Conservation (phyloP, 768 basidiomycete species). For the Agaricus subrufescens region DNA sequence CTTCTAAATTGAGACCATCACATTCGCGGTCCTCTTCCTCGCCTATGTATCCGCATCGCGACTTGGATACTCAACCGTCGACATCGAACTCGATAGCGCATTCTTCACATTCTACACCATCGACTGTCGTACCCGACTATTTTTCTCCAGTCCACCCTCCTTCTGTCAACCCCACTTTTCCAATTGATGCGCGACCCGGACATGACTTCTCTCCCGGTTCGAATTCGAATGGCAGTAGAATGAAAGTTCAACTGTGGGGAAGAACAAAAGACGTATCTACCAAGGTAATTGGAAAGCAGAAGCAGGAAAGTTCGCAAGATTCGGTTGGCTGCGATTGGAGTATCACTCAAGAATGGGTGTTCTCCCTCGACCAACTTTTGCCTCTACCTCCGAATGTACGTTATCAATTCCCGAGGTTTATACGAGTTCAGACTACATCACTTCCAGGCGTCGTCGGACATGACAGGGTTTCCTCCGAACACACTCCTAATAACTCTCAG, state of each 20-base stretch:
- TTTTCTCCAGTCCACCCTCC: conserved; percentile 77
- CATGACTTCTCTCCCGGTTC: conserved; percentile 52
- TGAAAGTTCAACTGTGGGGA: conserved; percentile 56
- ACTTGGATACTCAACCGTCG: neutral
- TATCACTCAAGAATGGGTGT: conserved; percentile 61
- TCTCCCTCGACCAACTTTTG: conserved; percentile 53
- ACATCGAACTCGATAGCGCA: neutral
- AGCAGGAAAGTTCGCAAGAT: neutral
- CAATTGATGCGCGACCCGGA: conserved; percentile 46
- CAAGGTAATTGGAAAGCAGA: conserved; percentile 4
- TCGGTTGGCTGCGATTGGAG: conserved; percentile 42
- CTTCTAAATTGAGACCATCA: neutral
- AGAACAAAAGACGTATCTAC: conserved; percentile 17
- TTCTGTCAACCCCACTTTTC: conserved; percentile 79
- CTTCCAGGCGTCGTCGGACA: conserved; percentile 16
- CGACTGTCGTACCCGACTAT: conserved; percentile 45
- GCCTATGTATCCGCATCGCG: neutral
- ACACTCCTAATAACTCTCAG: conserved; percentile 64
- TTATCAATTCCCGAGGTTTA: conserved; percentile 4
- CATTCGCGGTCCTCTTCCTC: neutral
- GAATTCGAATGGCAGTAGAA: conserved; percentile 37
- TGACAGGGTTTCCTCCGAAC: conserved; percentile 61
- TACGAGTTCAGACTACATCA: neutral
- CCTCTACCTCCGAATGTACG: conserved; percentile 62
- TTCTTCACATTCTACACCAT: neutral